Base-by-base conservation (phyloP, 306 rosid species). In the Carpinus viminea region DNA sequence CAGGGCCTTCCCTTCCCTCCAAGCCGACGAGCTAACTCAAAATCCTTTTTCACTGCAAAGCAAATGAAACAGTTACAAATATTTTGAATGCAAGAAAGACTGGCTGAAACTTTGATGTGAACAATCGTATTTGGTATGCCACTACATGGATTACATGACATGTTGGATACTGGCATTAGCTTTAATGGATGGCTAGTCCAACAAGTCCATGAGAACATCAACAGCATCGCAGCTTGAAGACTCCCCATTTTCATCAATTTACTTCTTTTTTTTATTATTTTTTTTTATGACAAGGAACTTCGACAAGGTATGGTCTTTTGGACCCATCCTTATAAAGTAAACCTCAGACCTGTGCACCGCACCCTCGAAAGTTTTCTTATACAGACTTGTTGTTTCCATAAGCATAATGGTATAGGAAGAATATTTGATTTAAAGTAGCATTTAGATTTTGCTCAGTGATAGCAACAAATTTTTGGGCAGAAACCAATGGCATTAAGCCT, bases 21-120 rank as follows among this genome's bases (percentile, higher is more conserved):
- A 68, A 95, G 82, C 74, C 97, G 87, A 50, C 98, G 93, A 3
- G 98, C 93, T 92, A 95, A 85, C 84, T 95, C 96, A 16, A 95
- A 41, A 88, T 95, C 99, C 85, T 89, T 93, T 87, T 76, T 93
- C 99, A 95, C 99, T 93, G 86, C 46, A 57, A 80, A 74, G 26
- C 70, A 84, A 79, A 82, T 36, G 48, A 59, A 75, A 56, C 48
- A 78, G 16, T 13, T 77, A 28, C 16, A 17, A 46, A 46, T 24
- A 46, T 46, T 21, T 24, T 50, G 38, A 70, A 26, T 51, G 12
- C 65, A 24, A 66, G 50, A 66, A 36, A 66, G 51, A 41, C 5
- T 1, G 16, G 41, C 51, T 66, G 13, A 66, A 66, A 66, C 50
- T n/a, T 41, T n/a, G 8, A 41, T 9, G 47, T 41, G 13, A 38